Evolutionary conservation across 2,329 filamentous ascomycete genomes (phyloP), one percentile per base, ranked within the genome.

Genomic region (Epichloe baconii): DNA sequence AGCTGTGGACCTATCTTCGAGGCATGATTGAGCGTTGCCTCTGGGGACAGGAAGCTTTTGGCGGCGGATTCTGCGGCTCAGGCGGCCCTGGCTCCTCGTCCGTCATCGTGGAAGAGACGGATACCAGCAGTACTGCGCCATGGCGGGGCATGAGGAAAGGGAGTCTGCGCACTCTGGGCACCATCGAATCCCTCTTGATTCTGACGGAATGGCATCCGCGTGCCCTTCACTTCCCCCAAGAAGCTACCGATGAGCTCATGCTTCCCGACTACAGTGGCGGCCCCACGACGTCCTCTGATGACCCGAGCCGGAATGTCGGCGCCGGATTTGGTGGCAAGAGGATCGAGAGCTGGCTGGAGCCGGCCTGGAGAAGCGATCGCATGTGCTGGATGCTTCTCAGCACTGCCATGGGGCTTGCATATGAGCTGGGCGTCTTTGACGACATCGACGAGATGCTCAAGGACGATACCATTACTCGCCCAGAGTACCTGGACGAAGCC

Each of bases 381-480:
- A 95, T 96, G 87, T 95, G 88, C 63, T 96, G 91, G 91, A 96
- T 96, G 88, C 73, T 97, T 14, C 76, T 97, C 34, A 94, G 88
- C 62, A 94, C 89, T 38, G 89, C 88, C 14, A 86, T 91, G 72
- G 86, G 89, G 1, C 73, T 97, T 38, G 88, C 87, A 0, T 95
- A 95, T 58, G 93, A 98, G 66, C 80, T 98, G 35, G 93, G 93
- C 11, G 88, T 98, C 2, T 98, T 97, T 59, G 93, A 97, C 58
- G 82, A 90, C 53, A 88, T 90, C 56, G 88, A 86, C 52, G 86
- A 90, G 59, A 64, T 81, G 59, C 67, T 83, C 51, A 76, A 76
- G 53, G 72, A 79, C 48, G 72, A 77, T 53, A 71, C 77, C 54
- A 80, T 82, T 56, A 76, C 75, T 15, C 72, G 79, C 35, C 79